These are phyloP conservation scores for Torulaspora indica DNA, from an alignment of 805 yeast genomes.

Conservation along the genomic window DNA sequence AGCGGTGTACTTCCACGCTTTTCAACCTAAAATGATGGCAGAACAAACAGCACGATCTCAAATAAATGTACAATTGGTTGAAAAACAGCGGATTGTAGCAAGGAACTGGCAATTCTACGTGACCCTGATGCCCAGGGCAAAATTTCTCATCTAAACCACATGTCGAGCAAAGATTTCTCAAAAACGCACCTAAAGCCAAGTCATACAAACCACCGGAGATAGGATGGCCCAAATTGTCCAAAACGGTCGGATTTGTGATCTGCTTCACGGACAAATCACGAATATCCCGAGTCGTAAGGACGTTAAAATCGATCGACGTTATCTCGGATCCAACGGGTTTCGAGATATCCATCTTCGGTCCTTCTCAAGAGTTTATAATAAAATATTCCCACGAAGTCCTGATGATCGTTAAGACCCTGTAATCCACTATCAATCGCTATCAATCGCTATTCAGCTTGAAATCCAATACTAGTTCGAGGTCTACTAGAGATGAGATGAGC, in stretches of 20 bases:
- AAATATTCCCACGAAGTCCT: neutral
- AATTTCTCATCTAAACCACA: slow-evolving; percentile 92
- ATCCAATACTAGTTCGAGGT: too few species aligned
- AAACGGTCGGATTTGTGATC: slow-evolving; percentile 90
- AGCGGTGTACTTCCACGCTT: slow-evolving; percentile 65
- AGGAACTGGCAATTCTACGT: slow-evolving; percentile 92
- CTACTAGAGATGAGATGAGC: slow-evolving; percentile 13
- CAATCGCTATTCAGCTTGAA: too few species aligned
- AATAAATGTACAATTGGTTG: slow-evolving; percentile 77
- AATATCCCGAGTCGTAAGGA: slow-evolving; percentile 76
- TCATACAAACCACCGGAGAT: slow-evolving; percentile 91
- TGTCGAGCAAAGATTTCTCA: slow-evolving; percentile 83
- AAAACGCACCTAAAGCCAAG: slow-evolving; percentile 90
- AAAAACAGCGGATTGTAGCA: slow-evolving; percentile 93
- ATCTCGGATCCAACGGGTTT: slow-evolving; percentile 95
- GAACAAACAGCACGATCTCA: slow-evolving; percentile 81
- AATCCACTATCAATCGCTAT: neutral
- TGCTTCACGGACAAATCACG: slow-evolving; percentile 88
- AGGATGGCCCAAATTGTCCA: slow-evolving; percentile 95
- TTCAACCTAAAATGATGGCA: slow-evolving; percentile 82
- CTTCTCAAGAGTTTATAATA: neutral
- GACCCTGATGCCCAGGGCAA: slow-evolving; percentile 99
- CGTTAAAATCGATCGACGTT: slow-evolving; percentile 85
- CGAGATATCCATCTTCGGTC: slow-evolving; percentile 78
- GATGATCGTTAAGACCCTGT: neutral